These are phyloP conservation scores for Candida stauntonica DNA, from an alignment of 805 yeast genomes.

Conservation along the genomic window DNA sequence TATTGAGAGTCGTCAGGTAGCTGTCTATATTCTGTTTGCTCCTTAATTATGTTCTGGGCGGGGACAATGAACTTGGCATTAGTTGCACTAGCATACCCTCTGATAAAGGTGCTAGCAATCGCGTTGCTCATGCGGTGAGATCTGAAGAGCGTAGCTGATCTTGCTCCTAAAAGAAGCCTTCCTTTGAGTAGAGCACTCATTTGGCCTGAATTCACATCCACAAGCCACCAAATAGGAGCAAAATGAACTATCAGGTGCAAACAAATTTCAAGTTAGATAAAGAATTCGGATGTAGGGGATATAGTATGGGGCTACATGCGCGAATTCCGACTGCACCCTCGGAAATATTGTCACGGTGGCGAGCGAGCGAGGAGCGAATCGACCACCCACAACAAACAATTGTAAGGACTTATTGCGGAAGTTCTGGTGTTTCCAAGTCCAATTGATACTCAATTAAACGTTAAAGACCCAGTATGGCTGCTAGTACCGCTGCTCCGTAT, in stretches of 20 bases:
- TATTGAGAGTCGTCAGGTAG: slow-evolving; percentile 51
- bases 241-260: not conserved
- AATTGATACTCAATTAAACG: not conserved
- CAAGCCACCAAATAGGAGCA: not conserved
- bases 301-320: too few relatives aligned
- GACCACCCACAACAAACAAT: not conserved
- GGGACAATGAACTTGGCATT: slow-evolving; percentile 15
- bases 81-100: slow-evolving; percentile 14
- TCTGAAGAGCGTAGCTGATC: too few relatives aligned
- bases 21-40: slow-evolving; percentile 37
- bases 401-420: too few relatives aligned
- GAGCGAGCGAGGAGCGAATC: not conserved
- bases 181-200: not conserved
- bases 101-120: not conserved
- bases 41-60: slow-evolving; percentile 17
- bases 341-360: not conserved
- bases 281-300: too few relatives aligned
- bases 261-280: too few relatives aligned
- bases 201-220: not conserved
- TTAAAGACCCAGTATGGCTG: slow-evolving; percentile 11
- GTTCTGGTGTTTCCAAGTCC: too few relatives aligned
- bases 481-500: slow-evolving; percentile 76
- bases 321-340: too few relatives aligned
- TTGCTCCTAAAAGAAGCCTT: too few relatives aligned
- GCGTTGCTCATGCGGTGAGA: too few relatives aligned